Evolutionary conservation across 1,284 basidiomycete species (phyloP).

Genomic region (Bondarzewia mesenterica): DNA sequence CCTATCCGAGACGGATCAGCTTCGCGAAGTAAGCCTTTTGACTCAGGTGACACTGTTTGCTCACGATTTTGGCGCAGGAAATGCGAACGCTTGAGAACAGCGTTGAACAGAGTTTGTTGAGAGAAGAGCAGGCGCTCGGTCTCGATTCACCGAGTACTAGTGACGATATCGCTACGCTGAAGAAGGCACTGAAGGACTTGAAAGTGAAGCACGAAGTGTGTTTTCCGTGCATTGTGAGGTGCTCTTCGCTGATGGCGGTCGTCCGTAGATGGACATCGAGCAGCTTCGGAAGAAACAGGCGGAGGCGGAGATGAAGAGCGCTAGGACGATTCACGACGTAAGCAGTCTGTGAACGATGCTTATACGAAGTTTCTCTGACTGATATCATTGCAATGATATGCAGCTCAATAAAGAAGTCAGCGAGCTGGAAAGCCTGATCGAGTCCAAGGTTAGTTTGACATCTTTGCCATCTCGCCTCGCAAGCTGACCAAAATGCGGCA

Average conservation of each 20-base stretch:
- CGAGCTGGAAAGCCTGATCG: constrained; percentile 83
- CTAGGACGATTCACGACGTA: constrained; percentile 65
- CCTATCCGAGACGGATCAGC: constrained; percentile 64
- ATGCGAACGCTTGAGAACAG: constrained; percentile 68
- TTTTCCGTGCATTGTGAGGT: neutral
- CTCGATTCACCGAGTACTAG: constrained; percentile 18
- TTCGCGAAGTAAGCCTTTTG: constrained; percentile 51
- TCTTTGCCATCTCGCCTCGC: neutral
- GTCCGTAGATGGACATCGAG: constrained; percentile 42
- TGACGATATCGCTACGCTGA: constrained; percentile 28
- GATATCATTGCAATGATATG: neutral
- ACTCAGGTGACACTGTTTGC: neutral
- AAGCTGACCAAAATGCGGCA: too few relatives aligned
- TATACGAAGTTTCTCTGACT: neutral
- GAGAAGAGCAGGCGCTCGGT: constrained; percentile 39
- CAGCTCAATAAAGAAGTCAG: constrained; percentile 87
- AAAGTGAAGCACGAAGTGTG: constrained; percentile 47
- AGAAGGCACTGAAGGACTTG: constrained; percentile 40
- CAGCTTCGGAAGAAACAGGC: constrained; percentile 59
- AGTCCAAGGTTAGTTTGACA: constrained; percentile 61
- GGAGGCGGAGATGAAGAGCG: constrained; percentile 67
- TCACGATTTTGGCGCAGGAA: constrained; percentile 38
- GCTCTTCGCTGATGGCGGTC: constrained; percentile 6
- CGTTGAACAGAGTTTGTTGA: constrained; percentile 53
- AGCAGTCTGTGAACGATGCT: constrained; percentile 19